Base-by-base conservation (phyloP, 768 basidiomycete genomes). In the Panaeolus papilionaceus region DNA sequence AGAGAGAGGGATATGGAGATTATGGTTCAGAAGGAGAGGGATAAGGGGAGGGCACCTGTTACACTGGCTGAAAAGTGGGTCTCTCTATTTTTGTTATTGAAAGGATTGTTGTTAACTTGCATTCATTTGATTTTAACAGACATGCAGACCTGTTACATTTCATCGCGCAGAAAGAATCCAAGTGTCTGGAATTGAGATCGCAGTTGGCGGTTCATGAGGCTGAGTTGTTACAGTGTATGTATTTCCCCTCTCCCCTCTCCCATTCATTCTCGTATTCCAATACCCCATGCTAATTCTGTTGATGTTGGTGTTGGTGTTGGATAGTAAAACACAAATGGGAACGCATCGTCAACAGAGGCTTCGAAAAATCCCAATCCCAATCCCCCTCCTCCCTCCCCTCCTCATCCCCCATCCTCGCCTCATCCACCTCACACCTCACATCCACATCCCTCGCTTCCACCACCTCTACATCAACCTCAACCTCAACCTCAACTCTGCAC, bases 81-180 rank as follows among this genome's bases (percentile, higher is more conserved):
- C 33, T 33, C 28, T 63, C 64, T 20, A 28, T 45, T 28, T 26
- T 64, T 39, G 28, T 65, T n/a, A n/a, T n/a, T n/a, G n/a, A n/a
- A n/a, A n/a, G n/a, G n/a, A n/a, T n/a, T n/a, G n/a, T n/a, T n/a
- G n/a, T n/a, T n/a, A n/a, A n/a, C n/a, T n/a, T n/a, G n/a, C n/a
- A n/a, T n/a, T n/a, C n/a, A n/a, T n/a, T 23, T 23, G 23, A 23
- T 6, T 20, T 20, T 20, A 18, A 49, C 47, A 95, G 94, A 73
- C 92, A 95, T 72, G 88, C 90, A 6, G 93, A 94, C 65, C 79
- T 95, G 2, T 80, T 95, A n/a, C 90, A 86, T 38, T 90, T 91
- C 67, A 95, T 95, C 63, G 93, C 94, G 0, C 92, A 94, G 78
- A 94, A 95, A 70, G 94, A 95, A 75, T 87, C 91, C 0, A 91